Conservation (phyloP, 2,329 filamentous ascomycete genomes). For the Botrytis elliptica region DNA sequence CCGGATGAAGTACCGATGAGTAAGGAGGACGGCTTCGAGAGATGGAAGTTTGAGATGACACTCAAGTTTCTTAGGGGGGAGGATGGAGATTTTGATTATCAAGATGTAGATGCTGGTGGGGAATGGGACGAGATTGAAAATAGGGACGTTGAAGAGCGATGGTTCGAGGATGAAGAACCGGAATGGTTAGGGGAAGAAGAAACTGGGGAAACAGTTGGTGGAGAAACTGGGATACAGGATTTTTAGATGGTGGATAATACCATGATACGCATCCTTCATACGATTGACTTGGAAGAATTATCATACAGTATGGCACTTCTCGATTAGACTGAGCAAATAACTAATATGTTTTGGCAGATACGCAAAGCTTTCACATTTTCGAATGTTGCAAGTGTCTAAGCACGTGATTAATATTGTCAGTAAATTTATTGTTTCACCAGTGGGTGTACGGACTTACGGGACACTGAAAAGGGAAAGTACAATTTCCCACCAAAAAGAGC, state of each 20-base stretch:
- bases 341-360: neutral
- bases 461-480: too few species aligned
- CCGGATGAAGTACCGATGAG: conserved; percentile 37
- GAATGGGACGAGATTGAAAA: conserved; percentile 39
- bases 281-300: neutral
- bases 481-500: too few species aligned
- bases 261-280: neutral
- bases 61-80: conserved; percentile 39
- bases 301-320: neutral
- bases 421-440: neutral
- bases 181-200: conserved; percentile 34
- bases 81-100: conserved; percentile 40
- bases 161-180: conserved; percentile 41
- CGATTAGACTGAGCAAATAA: neutral
- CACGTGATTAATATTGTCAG: neutral
- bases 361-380: neutral
- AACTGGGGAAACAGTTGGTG: conserved; percentile 25
- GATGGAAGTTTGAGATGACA: conserved; percentile 41
- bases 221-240: conserved; percentile 41
- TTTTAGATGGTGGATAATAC: conserved; percentile 30
- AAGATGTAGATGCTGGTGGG: conserved; percentile 36
- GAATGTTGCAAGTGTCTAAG: neutral
- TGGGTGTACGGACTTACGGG: too few species aligned
- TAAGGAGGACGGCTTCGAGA: conserved; percentile 39
- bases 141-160: conserved; percentile 38